Evolutionary conservation across 2,329 filamentous ascomycete genomes (phyloP).

Genomic region (Celoporthe dispersa): DNA sequence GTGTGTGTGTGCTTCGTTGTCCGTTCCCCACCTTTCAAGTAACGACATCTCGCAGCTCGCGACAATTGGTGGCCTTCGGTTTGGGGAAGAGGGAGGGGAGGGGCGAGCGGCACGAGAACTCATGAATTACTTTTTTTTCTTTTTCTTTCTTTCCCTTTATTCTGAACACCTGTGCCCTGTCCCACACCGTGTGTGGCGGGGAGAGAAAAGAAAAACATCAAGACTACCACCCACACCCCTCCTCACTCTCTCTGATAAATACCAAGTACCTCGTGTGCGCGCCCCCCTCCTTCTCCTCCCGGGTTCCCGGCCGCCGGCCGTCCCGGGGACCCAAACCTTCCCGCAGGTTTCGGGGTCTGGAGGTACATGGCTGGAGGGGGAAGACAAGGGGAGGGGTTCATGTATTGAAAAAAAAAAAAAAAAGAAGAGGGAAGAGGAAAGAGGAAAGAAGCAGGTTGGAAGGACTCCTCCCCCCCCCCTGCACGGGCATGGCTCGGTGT

Average conservation of each 20-base stretch:
- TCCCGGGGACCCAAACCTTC: neutral
- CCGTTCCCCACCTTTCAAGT: neutral
- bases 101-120: neutral
- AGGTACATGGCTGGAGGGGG: neutral
- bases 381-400: neutral
- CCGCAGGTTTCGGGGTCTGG: neutral
- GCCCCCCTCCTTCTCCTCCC: too few species aligned
- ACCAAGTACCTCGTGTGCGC: neutral
- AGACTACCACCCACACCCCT: neutral
- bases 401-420: neutral
- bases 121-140: neutral
- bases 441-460: neutral
- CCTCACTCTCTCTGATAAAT: neutral
- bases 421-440: neutral
- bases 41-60: neutral
- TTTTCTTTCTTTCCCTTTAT: neutral
- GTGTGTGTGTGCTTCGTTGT: neutral
- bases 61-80: neutral
- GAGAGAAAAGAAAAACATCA: neutral
- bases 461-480: neutral
- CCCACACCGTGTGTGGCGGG: neutral
- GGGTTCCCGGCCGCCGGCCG: neutral
- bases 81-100: neutral
- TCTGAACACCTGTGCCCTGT: neutral
- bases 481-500: neutral